Base-by-base conservation (phyloP, 371 early-diverging fungal species). In the Haplosporangium sp. region DNA sequence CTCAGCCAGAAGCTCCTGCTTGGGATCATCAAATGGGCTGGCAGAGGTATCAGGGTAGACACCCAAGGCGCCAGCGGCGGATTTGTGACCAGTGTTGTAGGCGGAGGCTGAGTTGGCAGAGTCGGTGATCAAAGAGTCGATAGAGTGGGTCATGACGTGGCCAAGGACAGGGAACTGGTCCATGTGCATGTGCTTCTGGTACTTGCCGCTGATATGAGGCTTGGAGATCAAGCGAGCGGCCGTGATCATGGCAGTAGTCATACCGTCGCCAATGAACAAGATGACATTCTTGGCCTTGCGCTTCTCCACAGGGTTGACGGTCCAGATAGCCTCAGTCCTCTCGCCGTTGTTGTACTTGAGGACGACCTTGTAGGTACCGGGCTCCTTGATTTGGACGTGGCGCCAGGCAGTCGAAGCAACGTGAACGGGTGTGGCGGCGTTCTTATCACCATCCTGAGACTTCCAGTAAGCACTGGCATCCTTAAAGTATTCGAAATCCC, bases 21-120 rank as follows among this genome's bases (percentile, higher is more conserved):
- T 88, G 59, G 88, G 88, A 60, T 88, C 90, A 81, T 89, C 90
- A 48, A 87, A 83, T 23, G 86, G 81, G 59, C 74, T 74, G 3
- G 53, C 42, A 20, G 86, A 86, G 3, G 90, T 86, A 61, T 90
- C 90, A 46, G 83, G 83, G 69, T 91, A 91, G 53, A 92, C 92
- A 81, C 87, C 88, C 40, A 93, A 74, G 54, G 86, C 86, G 67
- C 85, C 87, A 59, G 87, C 86, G 50, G 85, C 82, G 42, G 83
- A 70, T 82, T 92, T 91, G 77, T 91, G 90, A 23, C 93, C 91
- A 68, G 89, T 84, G 70, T 87, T 80, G 81, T 90, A 93, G 61
- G 93, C 82, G 8, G 88, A 84, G 53, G 93, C 93, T 51, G 89
- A 89, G 83, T 93, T 93, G 73, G 93, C 90, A 64, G 92, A 91